Evolutionary conservation across 2,329 filamentous ascomycete species (phyloP).

Genomic region (Stagonosporopsis rhizophila): DNA sequence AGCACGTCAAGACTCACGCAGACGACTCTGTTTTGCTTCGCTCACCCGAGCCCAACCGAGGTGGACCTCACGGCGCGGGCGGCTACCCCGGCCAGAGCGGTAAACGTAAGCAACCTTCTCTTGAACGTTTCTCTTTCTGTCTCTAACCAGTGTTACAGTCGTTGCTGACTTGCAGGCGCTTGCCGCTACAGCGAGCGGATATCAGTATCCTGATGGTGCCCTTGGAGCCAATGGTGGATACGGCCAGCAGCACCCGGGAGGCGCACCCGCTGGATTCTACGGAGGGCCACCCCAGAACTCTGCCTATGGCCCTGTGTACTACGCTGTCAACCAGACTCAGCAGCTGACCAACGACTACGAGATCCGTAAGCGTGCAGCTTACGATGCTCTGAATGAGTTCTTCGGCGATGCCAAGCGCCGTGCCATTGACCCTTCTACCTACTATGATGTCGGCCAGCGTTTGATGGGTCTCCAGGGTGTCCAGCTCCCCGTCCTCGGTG

Average conservation of each 20-base stretch:
- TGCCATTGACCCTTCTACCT: constrained; percentile 87
- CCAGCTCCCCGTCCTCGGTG: constrained; percentile 55
- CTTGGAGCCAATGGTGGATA: constrained; percentile 47
- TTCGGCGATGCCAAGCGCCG: constrained; percentile 92
- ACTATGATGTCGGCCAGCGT: constrained; percentile 87
- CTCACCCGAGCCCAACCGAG: constrained; percentile 66
- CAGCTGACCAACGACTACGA: constrained; percentile 74
- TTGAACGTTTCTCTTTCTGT: constrained; percentile 27
- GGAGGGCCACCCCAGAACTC: constrained; percentile 62
- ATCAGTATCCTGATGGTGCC: constrained; percentile 54
- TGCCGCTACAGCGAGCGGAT: constrained; percentile 58
- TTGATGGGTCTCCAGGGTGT: constrained; percentile 81
- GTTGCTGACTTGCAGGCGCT: constrained; percentile 58
- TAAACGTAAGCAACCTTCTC: constrained; percentile 48
- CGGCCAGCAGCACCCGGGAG: constrained; percentile 61
- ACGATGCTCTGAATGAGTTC: constrained; percentile 90
- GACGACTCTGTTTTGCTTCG: constrained; percentile 83
- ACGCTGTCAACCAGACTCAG: constrained; percentile 71
- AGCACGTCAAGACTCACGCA: constrained; percentile 98
- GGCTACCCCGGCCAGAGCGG: constrained; percentile 47
- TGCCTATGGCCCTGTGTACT: constrained; percentile 76
- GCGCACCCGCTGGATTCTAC: constrained; percentile 57
- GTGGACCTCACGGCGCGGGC: constrained; percentile 45
- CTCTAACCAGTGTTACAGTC: constrained; percentile 49
- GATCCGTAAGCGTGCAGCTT: constrained; percentile 77